These are phyloP conservation scores for Trichoderma arundinaceum DNA, from an alignment of 2,329 filamentous ascomycete species.

Conservation along the genomic window DNA sequence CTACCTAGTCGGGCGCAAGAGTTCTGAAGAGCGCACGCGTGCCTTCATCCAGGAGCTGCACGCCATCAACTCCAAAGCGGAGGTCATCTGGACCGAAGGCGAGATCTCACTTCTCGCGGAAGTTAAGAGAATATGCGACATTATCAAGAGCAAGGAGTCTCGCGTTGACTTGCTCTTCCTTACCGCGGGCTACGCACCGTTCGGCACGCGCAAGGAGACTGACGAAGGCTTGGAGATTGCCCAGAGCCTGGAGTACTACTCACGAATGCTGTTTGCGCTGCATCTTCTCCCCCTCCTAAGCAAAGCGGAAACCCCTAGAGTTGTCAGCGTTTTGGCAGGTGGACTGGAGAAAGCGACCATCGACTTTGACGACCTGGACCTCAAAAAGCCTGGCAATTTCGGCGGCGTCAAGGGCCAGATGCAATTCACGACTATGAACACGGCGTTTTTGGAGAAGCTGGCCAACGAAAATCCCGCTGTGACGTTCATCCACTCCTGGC, in stretches of 20 bases:
- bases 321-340: not conserved
- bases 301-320: not conserved
- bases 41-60: not conserved
- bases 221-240: not conserved
- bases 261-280: not conserved
- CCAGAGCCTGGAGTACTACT: conserved; percentile 9
- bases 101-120: not conserved
- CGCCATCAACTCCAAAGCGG: conserved; percentile 9
- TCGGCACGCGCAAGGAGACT: conserved; percentile 5
- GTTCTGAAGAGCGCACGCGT: not conserved
- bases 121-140: not conserved
- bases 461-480: not conserved
- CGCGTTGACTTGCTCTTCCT: conserved; percentile 6
- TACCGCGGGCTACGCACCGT: not conserved
- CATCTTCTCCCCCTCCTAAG: not conserved
- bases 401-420: not conserved
- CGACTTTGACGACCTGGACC: not conserved
- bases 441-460: conserved; percentile 6
- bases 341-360: not conserved
- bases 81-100: conserved; percentile 7
- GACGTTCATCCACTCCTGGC: conserved; percentile 5
- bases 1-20: conserved; percentile 7
- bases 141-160: not conserved
- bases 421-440: not conserved
- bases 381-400: not conserved